phyloP scores from a whole-genome alignment of 306 rosid species.

The Vachellia collinsii region DNA sequence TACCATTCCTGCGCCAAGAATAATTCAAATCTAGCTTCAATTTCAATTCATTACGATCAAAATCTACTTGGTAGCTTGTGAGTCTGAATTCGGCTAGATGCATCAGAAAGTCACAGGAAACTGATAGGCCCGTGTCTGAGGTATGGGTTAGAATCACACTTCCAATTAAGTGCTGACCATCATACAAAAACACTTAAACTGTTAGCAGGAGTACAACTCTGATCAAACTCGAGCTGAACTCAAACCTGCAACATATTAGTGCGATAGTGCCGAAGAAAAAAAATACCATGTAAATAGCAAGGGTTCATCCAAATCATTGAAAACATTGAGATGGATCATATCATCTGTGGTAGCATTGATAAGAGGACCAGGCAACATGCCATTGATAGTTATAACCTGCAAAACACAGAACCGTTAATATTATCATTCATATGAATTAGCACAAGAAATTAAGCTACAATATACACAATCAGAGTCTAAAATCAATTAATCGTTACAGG shows the following conservation, averaged over 20 bases:
- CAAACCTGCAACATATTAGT: too few species aligned
- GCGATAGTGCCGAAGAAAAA: not conserved
- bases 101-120: too few species aligned
- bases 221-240: too few species aligned
- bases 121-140: too few species aligned
- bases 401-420: not conserved
- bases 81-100: too few species aligned
- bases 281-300: constrained; percentile 75
- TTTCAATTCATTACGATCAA: not conserved
- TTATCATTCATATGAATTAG: not conserved
- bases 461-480: not conserved
- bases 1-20: constrained; percentile 72
- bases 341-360: constrained; percentile 78
- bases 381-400: constrained; percentile 81
- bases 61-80: too few species aligned
- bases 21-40: not conserved
- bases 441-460: not conserved
- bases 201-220: too few species aligned
- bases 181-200: too few species aligned
- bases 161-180: too few species aligned
- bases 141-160: too few species aligned
- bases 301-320: constrained; percentile 71
- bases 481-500: constrained; percentile 41
- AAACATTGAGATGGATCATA: constrained; percentile 60
- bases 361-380: constrained; percentile 84